These are phyloP conservation scores for Rhizopus delemar DNA, from an alignment of 371 early-diverging fungal genomes.

Conservation along the genomic window DNA sequence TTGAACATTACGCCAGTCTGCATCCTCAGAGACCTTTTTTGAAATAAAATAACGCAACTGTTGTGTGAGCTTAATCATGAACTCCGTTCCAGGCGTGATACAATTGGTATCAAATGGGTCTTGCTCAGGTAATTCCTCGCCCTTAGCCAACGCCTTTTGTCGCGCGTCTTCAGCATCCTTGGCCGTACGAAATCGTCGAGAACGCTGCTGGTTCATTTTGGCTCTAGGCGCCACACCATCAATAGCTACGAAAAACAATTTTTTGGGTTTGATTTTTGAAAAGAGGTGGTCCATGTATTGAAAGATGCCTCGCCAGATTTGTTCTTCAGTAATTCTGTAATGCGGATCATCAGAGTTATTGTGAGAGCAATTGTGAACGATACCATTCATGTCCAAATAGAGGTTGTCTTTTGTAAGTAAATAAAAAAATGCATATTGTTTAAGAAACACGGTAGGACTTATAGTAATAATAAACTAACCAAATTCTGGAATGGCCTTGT, in stretches of 20 bases:
- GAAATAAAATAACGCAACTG: constrained; percentile 89
- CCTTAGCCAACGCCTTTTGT: constrained; percentile 60
- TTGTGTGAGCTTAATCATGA: constrained; percentile 92
- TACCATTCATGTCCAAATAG: constrained; percentile 99
- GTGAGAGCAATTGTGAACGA: constrained; percentile 98
- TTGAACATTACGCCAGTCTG: constrained; percentile 85
- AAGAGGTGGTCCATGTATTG: constrained; percentile 96
- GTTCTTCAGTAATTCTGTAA: constrained; percentile 82
- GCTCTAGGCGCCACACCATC: constrained; percentile 99
- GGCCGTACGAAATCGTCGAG: constrained; percentile 94
- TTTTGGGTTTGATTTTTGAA: constrained; percentile 89
- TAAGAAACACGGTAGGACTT: too few relatives aligned
- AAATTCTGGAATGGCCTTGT: constrained; percentile 92
- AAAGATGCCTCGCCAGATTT: constrained; percentile 93
- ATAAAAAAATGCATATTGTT: background rate
- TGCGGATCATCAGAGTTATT: constrained; percentile 84
- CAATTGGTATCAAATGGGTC: constrained; percentile 96
- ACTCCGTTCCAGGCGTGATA: constrained; percentile 99
- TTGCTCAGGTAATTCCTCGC: constrained; percentile 72
- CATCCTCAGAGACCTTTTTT: constrained; percentile 88
- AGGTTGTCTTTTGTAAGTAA: constrained; percentile 68
- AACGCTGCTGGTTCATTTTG: constrained; percentile 99
- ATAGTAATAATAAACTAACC: constrained; percentile 57
- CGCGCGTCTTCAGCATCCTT: constrained; percentile 78
- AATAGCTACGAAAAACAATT: constrained; percentile 94